Conservation (phyloP, 2,329 filamentous ascomycete species). For the Phialocephala subalpina region DNA sequence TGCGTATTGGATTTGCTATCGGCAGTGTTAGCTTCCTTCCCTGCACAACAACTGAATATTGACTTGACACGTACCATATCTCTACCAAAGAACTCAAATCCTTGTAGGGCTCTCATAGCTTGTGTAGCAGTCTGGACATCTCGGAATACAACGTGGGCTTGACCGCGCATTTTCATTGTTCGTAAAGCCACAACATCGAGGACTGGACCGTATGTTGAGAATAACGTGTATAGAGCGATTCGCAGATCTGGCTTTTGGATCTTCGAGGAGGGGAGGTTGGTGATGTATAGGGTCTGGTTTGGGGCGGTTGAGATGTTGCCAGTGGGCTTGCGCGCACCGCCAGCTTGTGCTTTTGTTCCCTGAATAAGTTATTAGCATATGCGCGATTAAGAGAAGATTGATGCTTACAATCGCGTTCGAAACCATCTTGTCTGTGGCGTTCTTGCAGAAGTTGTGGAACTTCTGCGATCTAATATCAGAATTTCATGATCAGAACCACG, state of each 20-base stretch:
- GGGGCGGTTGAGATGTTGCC: conserved; percentile 65
- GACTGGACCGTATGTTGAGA: conserved; percentile 91
- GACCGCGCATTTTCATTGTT: conserved; percentile 91
- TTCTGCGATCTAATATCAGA: background rate
- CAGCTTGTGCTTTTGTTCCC: conserved; percentile 36
- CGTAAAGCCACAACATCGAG: conserved; percentile 91
- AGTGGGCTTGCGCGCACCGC: conserved; percentile 39
- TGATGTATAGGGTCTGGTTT: conserved; percentile 89
- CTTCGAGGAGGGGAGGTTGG: conserved; percentile 85
- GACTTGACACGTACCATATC: conserved; percentile 73
- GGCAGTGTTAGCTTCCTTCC: background rate
- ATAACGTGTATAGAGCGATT: conserved; percentile 89
- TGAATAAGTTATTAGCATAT: conserved; percentile 36
- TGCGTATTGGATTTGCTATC: conserved; percentile 87
- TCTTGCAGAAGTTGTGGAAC: background rate
- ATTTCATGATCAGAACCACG: background rate
- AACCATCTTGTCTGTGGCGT: background rate
- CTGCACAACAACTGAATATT: background rate
- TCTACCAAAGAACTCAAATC: conserved; percentile 84
- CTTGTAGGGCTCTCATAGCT: conserved; percentile 88
- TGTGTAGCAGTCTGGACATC: conserved; percentile 93
- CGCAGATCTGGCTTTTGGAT: conserved; percentile 89
- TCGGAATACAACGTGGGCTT: conserved; percentile 91
- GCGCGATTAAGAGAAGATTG: too few species aligned
- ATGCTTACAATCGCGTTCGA: conserved; percentile 19